These are phyloP conservation scores for Truncatella angustata DNA, from an alignment of 2,329 filamentous ascomycete species.

Conservation along the genomic window DNA sequence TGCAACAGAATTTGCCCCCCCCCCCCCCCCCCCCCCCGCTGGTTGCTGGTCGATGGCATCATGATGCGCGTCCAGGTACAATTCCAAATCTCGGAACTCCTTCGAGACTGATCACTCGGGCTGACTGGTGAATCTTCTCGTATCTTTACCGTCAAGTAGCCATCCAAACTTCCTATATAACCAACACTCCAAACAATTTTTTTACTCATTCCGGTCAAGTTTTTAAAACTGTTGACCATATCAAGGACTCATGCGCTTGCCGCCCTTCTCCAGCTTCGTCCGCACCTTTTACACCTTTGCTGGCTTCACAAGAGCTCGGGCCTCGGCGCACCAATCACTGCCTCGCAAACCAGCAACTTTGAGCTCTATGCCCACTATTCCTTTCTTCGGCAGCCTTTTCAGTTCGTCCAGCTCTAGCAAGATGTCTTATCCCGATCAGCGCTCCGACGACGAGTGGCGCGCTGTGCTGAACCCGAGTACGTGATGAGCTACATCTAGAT, in stretches of 20 bases:
- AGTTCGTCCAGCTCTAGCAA: constrained; percentile 57
- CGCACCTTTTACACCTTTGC: constrained; percentile 45
- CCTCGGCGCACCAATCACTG: constrained; percentile 23
- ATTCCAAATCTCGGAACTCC: constrained; percentile 3
- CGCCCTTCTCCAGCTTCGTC: constrained; percentile 44
- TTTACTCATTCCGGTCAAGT: too few species aligned
- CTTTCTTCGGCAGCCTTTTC: constrained; percentile 77
- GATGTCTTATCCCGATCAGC: constrained; percentile 78
- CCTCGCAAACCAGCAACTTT: constrained; percentile 22
- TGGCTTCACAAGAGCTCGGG: constrained; percentile 38
- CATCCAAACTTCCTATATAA: too few species aligned
- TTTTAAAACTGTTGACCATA: too few species aligned
- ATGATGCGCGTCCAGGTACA: not conserved
- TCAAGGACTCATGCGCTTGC: constrained; percentile 55
- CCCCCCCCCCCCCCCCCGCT: too few species aligned
- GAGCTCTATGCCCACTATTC: constrained; percentile 72
- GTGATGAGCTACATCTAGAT: constrained; percentile 9
- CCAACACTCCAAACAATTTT: not conserved
- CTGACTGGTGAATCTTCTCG: too few species aligned
- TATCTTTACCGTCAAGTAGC: too few species aligned
- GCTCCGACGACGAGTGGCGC: constrained; percentile 82
- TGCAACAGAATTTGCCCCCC: not conserved
- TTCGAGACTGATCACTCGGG: too few species aligned
- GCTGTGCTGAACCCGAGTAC: constrained; percentile 68
- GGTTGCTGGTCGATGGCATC: constrained; percentile 1